Base-by-base conservation (phyloP, 768 basidiomycete genomes). In the Tylopilus plumbeoviolaceoides region DNA sequence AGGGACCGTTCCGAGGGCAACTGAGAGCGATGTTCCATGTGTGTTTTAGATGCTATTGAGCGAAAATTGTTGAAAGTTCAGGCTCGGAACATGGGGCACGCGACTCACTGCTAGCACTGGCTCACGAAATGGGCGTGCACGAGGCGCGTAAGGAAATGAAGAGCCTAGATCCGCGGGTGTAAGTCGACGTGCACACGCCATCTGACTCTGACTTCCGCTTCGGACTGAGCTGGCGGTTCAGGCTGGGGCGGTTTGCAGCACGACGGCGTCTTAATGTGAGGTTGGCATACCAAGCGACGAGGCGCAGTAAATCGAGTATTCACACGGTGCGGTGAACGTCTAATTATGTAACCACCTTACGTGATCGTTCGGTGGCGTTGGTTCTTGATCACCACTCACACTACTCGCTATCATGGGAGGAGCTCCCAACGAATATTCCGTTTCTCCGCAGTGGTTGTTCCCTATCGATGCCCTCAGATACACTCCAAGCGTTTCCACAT, bases 371-470 rank as follows among this genome's bases (percentile, higher is more conserved):
- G 31, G 60, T 65, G 62, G 60, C 63, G 59, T 48, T 52, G 50
- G 47, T 56, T 63, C 53, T 54, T 48, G 41, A 35, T 42, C 51
- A 9, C 33, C 33, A 33, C 33, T 11, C 30, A 31, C 41, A 31
- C 48, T 44, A 21, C 27, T 50, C 38, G 25, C 48, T 15, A 60
- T 50, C 60, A 68, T 62, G 61, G 61, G 55, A 56, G 53, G 55
- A 21, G 42, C 59, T 45, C 47, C 56, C 52, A 65, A 53, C 57
- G 69, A 67, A 43, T 47, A 58, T 23, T 50, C 59, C 57, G 61
- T 66, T 48, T 53, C 62, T 59, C 70, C 78, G 41, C 89, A 91
- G 71, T 91, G 89, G 89, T 62, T 88, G 1, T 90, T 91, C 62
- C 75, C 83, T 40, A 56, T 84, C 40, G 74, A 79, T 36, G 77